These are phyloP conservation scores for Alternaria sp. DNA, from an alignment of 2,329 filamentous ascomycete genomes.

Conservation along the genomic window DNA sequence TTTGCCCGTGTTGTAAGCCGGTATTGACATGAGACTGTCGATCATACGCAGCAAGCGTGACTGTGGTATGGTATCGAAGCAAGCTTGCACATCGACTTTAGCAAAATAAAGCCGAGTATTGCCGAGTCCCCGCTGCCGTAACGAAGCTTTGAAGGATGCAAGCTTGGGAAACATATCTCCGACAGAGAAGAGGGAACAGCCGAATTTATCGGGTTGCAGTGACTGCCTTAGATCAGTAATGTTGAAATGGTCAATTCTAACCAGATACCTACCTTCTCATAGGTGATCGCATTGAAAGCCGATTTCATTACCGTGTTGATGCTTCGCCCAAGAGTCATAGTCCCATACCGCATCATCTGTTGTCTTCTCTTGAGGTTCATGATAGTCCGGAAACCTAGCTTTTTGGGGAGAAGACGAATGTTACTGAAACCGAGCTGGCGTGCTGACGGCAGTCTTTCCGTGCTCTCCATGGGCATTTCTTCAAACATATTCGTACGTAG, in stretches of 20 bases:
- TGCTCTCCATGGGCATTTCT: slow-evolving; percentile 69
- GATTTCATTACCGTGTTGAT: slow-evolving; percentile 77
- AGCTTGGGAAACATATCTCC: slow-evolving; percentile 80
- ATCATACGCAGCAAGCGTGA: slow-evolving; percentile 73
- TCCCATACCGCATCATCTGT: slow-evolving; percentile 62
- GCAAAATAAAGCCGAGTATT: slow-evolving; percentile 75
- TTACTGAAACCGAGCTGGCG: slow-evolving; percentile 78
- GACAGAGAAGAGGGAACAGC: slow-evolving; percentile 81
- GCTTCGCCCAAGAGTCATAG: slow-evolving; percentile 65
- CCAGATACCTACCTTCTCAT: slow-evolving; percentile 71
- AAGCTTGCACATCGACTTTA: slow-evolving; percentile 89
- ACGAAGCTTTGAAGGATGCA: slow-evolving; percentile 69
- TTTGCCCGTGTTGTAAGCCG: slow-evolving; percentile 74
- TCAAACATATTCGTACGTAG: slow-evolving; percentile 81
- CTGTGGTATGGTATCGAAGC: slow-evolving; percentile 96
- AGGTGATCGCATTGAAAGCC: slow-evolving; percentile 77
- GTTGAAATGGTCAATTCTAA: neutral
- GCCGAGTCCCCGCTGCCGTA: slow-evolving; percentile 50
- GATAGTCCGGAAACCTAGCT: slow-evolving; percentile 78
- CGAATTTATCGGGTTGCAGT: slow-evolving; percentile 66
- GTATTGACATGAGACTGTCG: slow-evolving; percentile 62
- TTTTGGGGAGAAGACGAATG: slow-evolving; percentile 84
- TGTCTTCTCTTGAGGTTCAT: slow-evolving; percentile 79
- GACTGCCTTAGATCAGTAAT: slow-evolving; percentile 34
- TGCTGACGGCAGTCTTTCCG: slow-evolving; percentile 65